Conservation (phyloP, 2,329 filamentous ascomycete genomes). For the Colletotrichum lentis region DNA sequence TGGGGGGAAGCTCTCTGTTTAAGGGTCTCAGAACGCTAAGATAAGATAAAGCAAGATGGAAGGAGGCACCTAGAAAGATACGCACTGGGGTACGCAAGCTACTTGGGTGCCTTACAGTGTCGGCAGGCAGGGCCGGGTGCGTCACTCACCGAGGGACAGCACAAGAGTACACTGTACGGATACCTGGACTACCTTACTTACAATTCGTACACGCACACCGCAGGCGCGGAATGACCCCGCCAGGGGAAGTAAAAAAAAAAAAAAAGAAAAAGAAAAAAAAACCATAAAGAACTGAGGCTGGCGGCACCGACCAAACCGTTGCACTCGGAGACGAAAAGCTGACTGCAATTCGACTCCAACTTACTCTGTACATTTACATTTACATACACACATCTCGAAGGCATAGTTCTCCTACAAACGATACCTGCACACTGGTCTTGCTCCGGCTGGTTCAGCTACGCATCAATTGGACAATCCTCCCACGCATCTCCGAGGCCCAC, state of each 20-base stretch:
- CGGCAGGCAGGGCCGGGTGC: conserved; percentile 2
- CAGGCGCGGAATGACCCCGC: conserved; percentile 26
- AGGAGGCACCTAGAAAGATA: conserved; percentile 7
- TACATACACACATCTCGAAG: too few relatives aligned
- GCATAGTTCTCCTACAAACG: too few relatives aligned
- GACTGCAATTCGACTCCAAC: conserved; percentile 2
- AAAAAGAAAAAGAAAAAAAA: too few relatives aligned
- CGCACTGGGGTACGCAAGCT: conserved; percentile 2
- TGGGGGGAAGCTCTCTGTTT: conserved; percentile 14
- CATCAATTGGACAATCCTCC: neutral
- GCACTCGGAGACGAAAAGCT: neutral
- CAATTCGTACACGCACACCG: neutral
- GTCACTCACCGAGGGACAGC: conserved; percentile 2
- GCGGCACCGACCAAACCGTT: neutral
- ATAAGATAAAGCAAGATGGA: conserved; percentile 22
- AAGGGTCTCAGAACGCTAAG: conserved; percentile 32
- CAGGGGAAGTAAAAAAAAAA: neutral
- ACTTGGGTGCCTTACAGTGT: conserved; percentile 6
- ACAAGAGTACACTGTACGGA: neutral
- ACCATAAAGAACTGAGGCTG: neutral
- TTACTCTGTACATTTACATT: neutral
- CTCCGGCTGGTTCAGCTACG: too few relatives aligned
- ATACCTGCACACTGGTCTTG: too few relatives aligned
- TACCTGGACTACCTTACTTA: too few relatives aligned
- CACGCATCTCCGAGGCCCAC: neutral